phyloP scores from a whole-genome alignment of 345 rosid species.

The Lepidium sativum region DNA sequence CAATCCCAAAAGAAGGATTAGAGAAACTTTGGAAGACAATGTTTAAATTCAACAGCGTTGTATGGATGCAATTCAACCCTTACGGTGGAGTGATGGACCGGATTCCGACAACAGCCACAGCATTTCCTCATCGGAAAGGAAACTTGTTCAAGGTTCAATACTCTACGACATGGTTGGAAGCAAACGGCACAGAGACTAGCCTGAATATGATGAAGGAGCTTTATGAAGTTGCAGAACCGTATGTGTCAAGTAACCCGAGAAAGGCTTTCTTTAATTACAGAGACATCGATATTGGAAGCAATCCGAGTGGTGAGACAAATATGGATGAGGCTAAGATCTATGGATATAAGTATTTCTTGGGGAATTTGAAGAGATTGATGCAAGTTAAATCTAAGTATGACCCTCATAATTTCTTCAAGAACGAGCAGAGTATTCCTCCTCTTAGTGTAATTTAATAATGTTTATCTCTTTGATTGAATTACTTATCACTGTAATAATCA shows the following conservation, averaged over 20 bases:
- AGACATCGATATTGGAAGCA: conserved; percentile 24
- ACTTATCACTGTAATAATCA: neutral
- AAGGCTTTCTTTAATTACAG: conserved; percentile 27
- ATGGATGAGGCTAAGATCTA: conserved; percentile 21
- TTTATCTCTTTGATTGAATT: neutral
- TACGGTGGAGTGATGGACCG: conserved; percentile 45
- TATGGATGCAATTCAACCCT: conserved; percentile 32
- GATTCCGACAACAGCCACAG: conserved; percentile 30
- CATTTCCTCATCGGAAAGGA: conserved; percentile 50
- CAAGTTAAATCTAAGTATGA: conserved; percentile 27
- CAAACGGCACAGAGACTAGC: neutral
- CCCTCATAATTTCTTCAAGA: conserved; percentile 28
- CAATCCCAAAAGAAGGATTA: conserved; percentile 29
- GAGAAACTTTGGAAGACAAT: conserved; percentile 30
- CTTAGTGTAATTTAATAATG: neutral
- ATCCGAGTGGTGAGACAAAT: neutral
- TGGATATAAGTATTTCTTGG: conserved; percentile 29
- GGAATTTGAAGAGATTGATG: conserved; percentile 28
- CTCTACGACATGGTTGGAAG: conserved; percentile 24
- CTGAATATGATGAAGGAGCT: conserved; percentile 27
- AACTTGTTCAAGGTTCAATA: conserved; percentile 33
- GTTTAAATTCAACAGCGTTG: conserved; percentile 17
- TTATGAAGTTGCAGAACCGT: conserved; percentile 28
- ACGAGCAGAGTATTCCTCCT: conserved; percentile 32
- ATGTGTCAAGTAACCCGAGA: conserved; percentile 37